Evolutionary conservation across 1,284 basidiomycete genomes (phyloP).

Genomic region (Ganoderma sp.): DNA sequence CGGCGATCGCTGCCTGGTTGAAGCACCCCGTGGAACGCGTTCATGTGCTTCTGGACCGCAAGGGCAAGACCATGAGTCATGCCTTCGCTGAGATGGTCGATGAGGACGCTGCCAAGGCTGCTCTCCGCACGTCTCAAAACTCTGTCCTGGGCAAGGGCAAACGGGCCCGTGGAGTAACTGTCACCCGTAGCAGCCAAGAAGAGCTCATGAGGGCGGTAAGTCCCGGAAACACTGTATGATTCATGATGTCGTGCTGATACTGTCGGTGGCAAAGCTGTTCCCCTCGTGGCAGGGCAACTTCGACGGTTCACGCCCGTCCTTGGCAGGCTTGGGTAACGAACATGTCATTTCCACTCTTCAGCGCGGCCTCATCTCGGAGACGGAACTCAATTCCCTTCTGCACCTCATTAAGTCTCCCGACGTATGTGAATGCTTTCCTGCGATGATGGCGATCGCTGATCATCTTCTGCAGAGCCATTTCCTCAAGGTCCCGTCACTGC

Average conservation of each 20-base stretch:
- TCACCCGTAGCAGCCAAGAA: conserved; percentile 76
- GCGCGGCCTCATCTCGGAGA: conserved; percentile 66
- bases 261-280: conserved; percentile 58
- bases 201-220: conserved; percentile 79
- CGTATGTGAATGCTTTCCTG: conserved; percentile 48
- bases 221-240: conserved; percentile 18
- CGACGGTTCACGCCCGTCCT: conserved; percentile 66
- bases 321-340: conserved; percentile 63
- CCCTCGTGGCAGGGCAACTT: conserved; percentile 81
- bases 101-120: conserved; percentile 63
- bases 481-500: conserved; percentile 79
- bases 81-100: conserved; percentile 75
- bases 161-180: conserved; percentile 77
- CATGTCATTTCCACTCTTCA: conserved; percentile 60
- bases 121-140: conserved; percentile 66
- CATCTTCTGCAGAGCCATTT: conserved; percentile 67
- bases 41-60: conserved; percentile 76
- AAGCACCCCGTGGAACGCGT: conserved; percentile 69
- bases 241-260: not conserved
- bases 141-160: conserved; percentile 76
- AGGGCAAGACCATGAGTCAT: conserved; percentile 82
- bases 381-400: conserved; percentile 66
- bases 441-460: conserved; percentile 19
- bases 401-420: conserved; percentile 77
- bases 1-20: conserved; percentile 69